Base-by-base conservation (phyloP, 202 grass and related monocot genomes). In the Carex sylvatica region DNA sequence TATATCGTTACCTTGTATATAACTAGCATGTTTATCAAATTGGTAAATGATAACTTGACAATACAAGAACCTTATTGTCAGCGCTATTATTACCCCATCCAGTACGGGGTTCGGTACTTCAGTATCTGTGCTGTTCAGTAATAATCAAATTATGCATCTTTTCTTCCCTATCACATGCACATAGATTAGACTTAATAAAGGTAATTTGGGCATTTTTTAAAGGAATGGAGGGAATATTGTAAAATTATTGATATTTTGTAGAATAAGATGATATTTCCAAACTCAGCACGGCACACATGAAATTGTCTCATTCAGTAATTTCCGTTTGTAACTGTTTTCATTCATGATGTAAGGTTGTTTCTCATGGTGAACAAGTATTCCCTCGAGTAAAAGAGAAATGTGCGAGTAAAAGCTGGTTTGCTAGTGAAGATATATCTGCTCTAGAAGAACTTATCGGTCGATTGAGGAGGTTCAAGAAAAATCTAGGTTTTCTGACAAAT, bases 321-420 rank as follows among this genome's bases (percentile, higher is more conserved):
- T 63, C 77, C 7, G 26, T 49, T 55, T 54, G 69, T 36, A 66
- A 77, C 28, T 42, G 54, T 79, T 70, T 84, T 9, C 15, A 7
- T 58, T 67, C 51, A 77, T 77, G 53, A 61, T 16, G 58, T 40
- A 82, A 97, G 95, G 91, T 93, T 52, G 95, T 95, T 89, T 95
- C 95, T 86, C 95, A 98, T 15, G 92, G 92, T 3, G 92, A 98
- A 73, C 92, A 98, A 90, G 89, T 98, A 35, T 98, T 95, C 61
- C 91, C 92, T 70, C 95, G 95, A 62, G 87, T 93, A 56, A 98
- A 98, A 84, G 92, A 98, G 63, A 95, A 91, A 82, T 98, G 91
- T n/a, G 91, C 73, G 0, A 90, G 65, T 78, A 98, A 90, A 87
- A 95, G 66, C 75, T 95, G 95, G 95, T 98, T 95, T 9, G 53